Conservation (phyloP, 495 filamentous ascomycete species). For the Aspergillus ostianus region DNA sequence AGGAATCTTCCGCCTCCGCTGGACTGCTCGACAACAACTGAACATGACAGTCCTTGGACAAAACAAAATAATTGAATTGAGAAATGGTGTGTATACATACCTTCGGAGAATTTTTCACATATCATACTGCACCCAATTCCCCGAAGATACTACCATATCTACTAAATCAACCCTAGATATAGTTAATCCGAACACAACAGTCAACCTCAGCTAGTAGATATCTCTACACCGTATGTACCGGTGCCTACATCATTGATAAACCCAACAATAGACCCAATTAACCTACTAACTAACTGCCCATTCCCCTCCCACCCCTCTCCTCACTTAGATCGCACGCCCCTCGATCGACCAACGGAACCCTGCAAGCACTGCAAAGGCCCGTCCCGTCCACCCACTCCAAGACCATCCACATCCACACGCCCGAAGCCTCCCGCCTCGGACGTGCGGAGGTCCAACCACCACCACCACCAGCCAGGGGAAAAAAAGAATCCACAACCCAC, state of each 20-base stretch:
- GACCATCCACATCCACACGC: slow-evolving; percentile 12
- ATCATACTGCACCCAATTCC: neutral
- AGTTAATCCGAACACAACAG: too few species aligned
- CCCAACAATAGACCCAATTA: neutral
- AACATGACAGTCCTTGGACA: neutral
- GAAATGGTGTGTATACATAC: neutral
- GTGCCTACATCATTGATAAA: too few species aligned
- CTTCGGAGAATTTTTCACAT: neutral
- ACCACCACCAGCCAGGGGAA: slow-evolving; percentile 3
- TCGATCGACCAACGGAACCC: neutral
- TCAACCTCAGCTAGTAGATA: too few species aligned
- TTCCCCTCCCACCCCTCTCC: neutral
- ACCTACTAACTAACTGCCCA: too few species aligned
- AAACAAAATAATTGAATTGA: neutral
- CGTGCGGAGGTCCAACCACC: slow-evolving; percentile 22
- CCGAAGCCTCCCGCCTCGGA: slow-evolving; percentile 16
- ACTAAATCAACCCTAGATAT: too few species aligned
- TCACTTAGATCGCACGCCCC: too few species aligned
- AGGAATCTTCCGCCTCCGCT: neutral
- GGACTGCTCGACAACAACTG: neutral
- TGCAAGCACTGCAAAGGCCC: slow-evolving; percentile 9
- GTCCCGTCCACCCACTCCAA: slow-evolving; percentile 11
- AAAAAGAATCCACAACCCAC: slow-evolving; percentile 13
- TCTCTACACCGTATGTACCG: too few species aligned
- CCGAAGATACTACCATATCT: neutral